Base-by-base conservation (phyloP, 2,329 filamentous ascomycete genomes). In the Colletotrichum navitas region DNA sequence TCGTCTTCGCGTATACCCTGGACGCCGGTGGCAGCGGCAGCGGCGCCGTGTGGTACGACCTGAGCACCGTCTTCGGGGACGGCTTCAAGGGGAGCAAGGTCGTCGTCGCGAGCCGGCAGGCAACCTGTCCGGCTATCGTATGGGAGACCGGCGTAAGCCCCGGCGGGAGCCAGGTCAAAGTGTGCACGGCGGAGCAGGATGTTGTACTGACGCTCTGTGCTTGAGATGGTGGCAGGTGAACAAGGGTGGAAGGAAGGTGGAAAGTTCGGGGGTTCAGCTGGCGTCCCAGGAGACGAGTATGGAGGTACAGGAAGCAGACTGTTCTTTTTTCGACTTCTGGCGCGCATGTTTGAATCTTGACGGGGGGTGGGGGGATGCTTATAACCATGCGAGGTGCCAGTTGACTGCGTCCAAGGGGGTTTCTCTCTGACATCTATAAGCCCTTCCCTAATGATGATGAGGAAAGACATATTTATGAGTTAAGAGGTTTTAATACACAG, bases 41-140 rank as follows among this genome's bases (percentile, higher is more conserved):
- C 64, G 71, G 51, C 63, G 72, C 71, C 7, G 68, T 84, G 63
- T 84, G 79, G 79, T 84, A 83, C 68, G 83, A 84, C 70, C 75
- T 84, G 32, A 80, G 77, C 75, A 78, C 79, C 71, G 79, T 83
- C 21, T 84, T 83, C 59, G 83, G 83, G n/a, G 78, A 83, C 65
- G 74, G 79, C 5, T 83, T 84, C 32, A 64, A 59, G 16, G 80
- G 81, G 10, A 71, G 76, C 58, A 81, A 79, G 76, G 29, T 84
- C 11, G 76, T 75, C 6, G 76, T 78, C 14, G 74, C 74, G 14
- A 80, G 79, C 69, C 74, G 74, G 45, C 73, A 80, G 47, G 45
- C 66, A 6, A 74, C 70, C 2, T 84, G 83, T 76, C 78, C 78
- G 1, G 63, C 74, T 5, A 84, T 84, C 47, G 75, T 78, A 11